Conservation (phyloP, 78 protist species). For the Neovahlkampfia damariscottae region DNA sequence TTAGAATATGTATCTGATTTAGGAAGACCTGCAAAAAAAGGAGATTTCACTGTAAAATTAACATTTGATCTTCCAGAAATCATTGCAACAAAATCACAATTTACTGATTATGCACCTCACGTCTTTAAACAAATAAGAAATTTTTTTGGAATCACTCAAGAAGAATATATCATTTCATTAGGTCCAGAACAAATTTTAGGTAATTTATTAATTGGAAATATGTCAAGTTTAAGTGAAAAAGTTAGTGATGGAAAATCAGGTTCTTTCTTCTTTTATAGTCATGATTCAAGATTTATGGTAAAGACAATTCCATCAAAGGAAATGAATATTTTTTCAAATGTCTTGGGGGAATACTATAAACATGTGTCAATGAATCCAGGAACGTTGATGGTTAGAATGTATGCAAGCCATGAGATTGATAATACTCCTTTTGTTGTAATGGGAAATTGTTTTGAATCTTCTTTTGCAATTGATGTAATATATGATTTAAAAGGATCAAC, state of each 20-base stretch:
- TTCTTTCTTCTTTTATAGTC: conserved; percentile 18
- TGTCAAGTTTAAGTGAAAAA: conserved; percentile 3
- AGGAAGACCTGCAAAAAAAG: neutral
- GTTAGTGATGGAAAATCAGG: conserved; percentile 28
- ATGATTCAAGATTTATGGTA: conserved; percentile 25
- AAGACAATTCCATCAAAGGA: conserved; percentile 21
- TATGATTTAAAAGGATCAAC: conserved; percentile 35
- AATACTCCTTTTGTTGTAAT: conserved; percentile 16
- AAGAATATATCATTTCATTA: neutral
- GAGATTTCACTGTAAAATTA: neutral
- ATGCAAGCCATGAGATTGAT: neutral
- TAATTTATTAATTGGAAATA: neutral
- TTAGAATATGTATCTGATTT: neutral
- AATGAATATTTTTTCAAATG: neutral
- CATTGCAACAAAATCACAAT: no score
- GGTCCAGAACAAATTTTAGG: neutral
- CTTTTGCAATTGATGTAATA: conserved; percentile 5
- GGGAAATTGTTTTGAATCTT: conserved; percentile 21
- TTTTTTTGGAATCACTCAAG: neutral
- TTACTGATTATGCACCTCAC: conserved; percentile 26
- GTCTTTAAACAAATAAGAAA: conserved; percentile 11
- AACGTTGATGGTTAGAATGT: conserved; percentile 22
- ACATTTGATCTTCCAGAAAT: neutral
- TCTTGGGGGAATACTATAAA: conserved; percentile 14
- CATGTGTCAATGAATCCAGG: conserved; percentile 20